Evolutionary conservation across 208 protist genomes (phyloP).

Genomic region (Trypanosoma melophagium): DNA sequence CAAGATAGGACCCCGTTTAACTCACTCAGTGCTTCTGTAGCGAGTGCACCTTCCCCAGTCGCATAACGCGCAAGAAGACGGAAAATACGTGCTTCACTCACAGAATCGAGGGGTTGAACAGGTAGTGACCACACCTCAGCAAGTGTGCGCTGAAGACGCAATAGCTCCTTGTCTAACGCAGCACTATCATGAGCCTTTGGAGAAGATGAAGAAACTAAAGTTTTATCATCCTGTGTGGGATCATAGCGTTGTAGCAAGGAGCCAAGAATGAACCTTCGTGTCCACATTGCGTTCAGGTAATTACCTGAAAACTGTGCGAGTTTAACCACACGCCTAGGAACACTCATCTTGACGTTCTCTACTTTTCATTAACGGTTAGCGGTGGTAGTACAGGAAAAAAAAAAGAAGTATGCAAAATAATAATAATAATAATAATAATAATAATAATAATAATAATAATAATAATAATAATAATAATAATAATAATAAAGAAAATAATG

Average conservation of each 20-base stretch:
- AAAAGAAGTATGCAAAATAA: slow-evolving; percentile 17
- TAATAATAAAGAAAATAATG: not conserved
- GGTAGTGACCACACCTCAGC: slow-evolving; percentile 63
- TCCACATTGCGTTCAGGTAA: slow-evolving; percentile 59
- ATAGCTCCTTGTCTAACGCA: slow-evolving; percentile 43
- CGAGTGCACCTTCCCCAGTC: slow-evolving; percentile 56
- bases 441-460: not conserved
- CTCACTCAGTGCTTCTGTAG: slow-evolving; percentile 55
- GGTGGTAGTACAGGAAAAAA: not conserved
- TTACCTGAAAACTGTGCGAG: slow-evolving; percentile 65
- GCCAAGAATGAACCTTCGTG: slow-evolving; percentile 80
- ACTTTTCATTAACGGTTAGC: not conserved
- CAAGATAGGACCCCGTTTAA: slow-evolving; percentile 43
- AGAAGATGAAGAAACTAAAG: not conserved
- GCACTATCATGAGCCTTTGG: slow-evolving; percentile 4
- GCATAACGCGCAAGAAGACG: slow-evolving; percentile 79
- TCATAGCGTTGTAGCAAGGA: slow-evolving; percentile 73
- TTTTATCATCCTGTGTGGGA: slow-evolving; percentile 16
- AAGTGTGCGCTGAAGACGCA: slow-evolving; percentile 57
- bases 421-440: not conserved
- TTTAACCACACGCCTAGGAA: slow-evolving; percentile 11
- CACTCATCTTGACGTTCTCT: slow-evolving; percentile 6
- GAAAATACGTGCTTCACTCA: slow-evolving; percentile 73
- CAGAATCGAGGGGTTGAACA: slow-evolving; percentile 51
- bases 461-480: slow-evolving; percentile 2